phyloP scores from a whole-genome alignment of 2,329 filamentous ascomycete genomes.

The Colletotrichum eleusines region DNA sequence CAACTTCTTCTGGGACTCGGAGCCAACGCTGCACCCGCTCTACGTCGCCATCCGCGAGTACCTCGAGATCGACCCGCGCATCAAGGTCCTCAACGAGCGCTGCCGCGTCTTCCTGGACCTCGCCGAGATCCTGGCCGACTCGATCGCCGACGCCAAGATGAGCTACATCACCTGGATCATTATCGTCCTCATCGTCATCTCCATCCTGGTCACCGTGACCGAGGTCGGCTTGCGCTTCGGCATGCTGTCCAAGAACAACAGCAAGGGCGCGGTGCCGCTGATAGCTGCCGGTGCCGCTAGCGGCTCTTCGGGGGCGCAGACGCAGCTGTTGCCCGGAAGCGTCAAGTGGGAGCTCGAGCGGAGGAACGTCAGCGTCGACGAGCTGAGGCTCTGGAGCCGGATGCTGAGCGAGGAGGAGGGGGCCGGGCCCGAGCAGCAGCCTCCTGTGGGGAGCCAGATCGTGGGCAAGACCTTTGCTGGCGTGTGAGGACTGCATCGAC shows the following conservation, averaged over 20 bases:
- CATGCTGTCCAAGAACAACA: slow-evolving; percentile 67
- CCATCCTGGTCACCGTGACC: slow-evolving; percentile 89
- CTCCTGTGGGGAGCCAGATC: slow-evolving; percentile 41
- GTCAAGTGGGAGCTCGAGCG: slow-evolving; percentile 40
- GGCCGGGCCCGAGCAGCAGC: slow-evolving; percentile 9
- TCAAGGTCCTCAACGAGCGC: slow-evolving; percentile 96
- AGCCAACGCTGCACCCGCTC: slow-evolving; percentile 93
- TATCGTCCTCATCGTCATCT: slow-evolving; percentile 91
- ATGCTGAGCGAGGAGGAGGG: slow-evolving; percentile 44
- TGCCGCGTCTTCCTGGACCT: slow-evolving; percentile 97
- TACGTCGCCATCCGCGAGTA: slow-evolving; percentile 97
- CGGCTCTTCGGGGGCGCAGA: background rate
- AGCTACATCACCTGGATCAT: slow-evolving; percentile 98
- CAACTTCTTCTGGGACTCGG: slow-evolving; percentile 98
- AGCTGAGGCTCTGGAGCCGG: slow-evolving; percentile 44
- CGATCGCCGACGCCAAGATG: slow-evolving; percentile 94
- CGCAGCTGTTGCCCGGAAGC: slow-evolving; percentile 15
- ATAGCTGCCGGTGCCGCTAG: background rate
- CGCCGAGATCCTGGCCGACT: slow-evolving; percentile 93
- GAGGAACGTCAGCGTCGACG: slow-evolving; percentile 41
- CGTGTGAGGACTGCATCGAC: slow-evolving; percentile 18
- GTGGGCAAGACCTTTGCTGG: slow-evolving; percentile 40
- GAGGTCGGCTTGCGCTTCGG: slow-evolving; percentile 90
- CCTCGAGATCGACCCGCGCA: slow-evolving; percentile 95
- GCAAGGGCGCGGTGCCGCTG: slow-evolving; percentile 24